phyloP scores from a whole-genome alignment of 1,284 basidiomycete genomes.

The Termitomyces sp. region DNA sequence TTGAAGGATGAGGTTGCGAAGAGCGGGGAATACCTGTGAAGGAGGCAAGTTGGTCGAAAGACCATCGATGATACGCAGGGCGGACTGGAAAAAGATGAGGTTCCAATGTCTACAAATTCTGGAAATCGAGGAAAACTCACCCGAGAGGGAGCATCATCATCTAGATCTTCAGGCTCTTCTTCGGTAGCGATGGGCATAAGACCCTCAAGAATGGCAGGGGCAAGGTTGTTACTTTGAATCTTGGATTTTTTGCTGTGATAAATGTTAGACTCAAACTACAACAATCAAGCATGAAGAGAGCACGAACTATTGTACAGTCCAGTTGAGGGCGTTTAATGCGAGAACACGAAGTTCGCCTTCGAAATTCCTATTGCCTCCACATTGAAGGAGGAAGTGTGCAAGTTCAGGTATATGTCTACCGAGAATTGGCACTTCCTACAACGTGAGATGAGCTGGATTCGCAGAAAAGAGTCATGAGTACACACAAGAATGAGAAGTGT shows the following conservation, averaged over 20 bases:
- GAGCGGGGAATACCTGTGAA: constrained; percentile 92
- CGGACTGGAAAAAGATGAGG: constrained; percentile 49
- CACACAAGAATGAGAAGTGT: constrained; percentile 86
- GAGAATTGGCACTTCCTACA: constrained; percentile 87
- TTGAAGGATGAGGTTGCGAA: constrained; percentile 75
- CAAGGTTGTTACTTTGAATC: constrained; percentile 84
- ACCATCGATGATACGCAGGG: constrained; percentile 92
- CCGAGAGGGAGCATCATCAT: constrained; percentile 88
- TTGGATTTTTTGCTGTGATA: constrained; percentile 89
- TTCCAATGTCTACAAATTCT: constrained; percentile 8
- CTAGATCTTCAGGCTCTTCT: constrained; percentile 74
- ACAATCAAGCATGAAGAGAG: not conserved
- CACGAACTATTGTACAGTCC: constrained; percentile 87
- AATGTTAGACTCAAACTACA: not conserved
- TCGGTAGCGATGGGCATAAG: constrained; percentile 95
- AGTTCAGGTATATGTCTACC: constrained; percentile 87
- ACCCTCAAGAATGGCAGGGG: constrained; percentile 83
- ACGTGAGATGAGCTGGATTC: constrained; percentile 6
- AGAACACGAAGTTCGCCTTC: constrained; percentile 86
- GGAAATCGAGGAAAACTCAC: constrained; percentile 39
- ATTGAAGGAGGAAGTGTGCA: constrained; percentile 84
- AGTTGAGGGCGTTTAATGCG: constrained; percentile 91
- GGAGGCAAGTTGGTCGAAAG: constrained; percentile 94
- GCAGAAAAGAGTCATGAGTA: constrained; percentile 7
- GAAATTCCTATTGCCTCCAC: constrained; percentile 77